Evolutionary conservation across 2,329 filamentous ascomycete genomes (phyloP).

Genomic region (Nigrospora osmanthi): DNA sequence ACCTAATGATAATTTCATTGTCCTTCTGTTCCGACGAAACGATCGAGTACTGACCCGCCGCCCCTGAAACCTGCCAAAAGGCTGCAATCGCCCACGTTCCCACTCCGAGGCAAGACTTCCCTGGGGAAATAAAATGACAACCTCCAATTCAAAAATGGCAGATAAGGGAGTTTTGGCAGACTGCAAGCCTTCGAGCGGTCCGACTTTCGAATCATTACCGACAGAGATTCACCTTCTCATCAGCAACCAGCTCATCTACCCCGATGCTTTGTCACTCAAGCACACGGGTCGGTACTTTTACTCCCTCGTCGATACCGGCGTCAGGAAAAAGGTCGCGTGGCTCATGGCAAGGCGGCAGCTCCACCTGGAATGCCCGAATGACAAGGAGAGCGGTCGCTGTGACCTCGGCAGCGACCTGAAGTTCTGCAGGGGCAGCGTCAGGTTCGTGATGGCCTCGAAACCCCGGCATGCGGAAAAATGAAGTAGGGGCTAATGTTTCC

Average conservation of each 20-base stretch:
- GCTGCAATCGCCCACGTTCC: too few species aligned
- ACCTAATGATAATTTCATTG: too few species aligned
- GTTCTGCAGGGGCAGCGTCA: slow-evolving; percentile 53
- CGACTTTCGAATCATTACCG: slow-evolving; percentile 32
- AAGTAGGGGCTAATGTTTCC: background rate
- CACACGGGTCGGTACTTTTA: slow-evolving; percentile 59
- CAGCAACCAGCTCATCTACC: slow-evolving; percentile 53
- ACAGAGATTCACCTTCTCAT: slow-evolving; percentile 62
- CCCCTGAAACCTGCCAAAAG: too few species aligned
- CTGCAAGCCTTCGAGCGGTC: too few species aligned
- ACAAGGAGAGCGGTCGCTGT: slow-evolving; percentile 31
- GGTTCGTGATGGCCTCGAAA: slow-evolving; percentile 23
- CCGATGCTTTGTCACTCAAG: slow-evolving; percentile 64
- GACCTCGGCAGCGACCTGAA: slow-evolving; percentile 51
- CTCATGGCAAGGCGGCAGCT: slow-evolving; percentile 54
- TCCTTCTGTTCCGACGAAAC: too few species aligned
- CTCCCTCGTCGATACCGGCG: slow-evolving; percentile 54
- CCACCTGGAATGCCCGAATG: slow-evolving; percentile 58
- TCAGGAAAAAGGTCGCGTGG: slow-evolving; percentile 62
- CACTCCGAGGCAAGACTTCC: too few species aligned
- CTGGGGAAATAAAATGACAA: too few species aligned
- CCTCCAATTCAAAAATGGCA: too few species aligned
- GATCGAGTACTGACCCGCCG: too few species aligned
- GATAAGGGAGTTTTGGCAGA: too few species aligned
- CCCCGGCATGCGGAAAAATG: slow-evolving; percentile 10